phyloP scores from a whole-genome alignment of 306 rosid species.

The Medicago arabica region DNA sequence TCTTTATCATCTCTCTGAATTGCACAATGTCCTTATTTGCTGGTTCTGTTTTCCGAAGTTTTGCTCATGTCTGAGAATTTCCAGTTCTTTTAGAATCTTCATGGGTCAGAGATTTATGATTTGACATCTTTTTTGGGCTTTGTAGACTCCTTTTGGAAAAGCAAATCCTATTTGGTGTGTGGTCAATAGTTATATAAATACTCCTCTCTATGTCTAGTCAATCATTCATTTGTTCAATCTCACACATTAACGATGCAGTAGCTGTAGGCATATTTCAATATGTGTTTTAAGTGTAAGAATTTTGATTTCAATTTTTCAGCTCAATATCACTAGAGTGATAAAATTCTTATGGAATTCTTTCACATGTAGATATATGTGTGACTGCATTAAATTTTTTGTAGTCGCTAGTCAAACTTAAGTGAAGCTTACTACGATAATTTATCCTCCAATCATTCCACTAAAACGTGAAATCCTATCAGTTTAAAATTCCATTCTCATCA shows the following conservation, averaged over 20 bases:
- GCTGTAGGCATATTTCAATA: not conserved
- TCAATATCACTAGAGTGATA: not conserved
- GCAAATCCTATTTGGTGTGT: not conserved
- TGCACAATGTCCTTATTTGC: too few relatives aligned
- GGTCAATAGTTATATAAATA: constrained; percentile 5
- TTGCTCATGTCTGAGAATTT: not conserved
- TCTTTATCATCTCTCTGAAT: too few relatives aligned
- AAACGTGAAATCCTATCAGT: not conserved
- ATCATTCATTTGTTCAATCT: constrained; percentile 21
- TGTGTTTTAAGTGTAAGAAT: not conserved
- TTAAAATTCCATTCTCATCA: constrained; percentile 13
- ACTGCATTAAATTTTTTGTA: not conserved
- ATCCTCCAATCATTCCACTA: not conserved
- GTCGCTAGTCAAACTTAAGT: not conserved
- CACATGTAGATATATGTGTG: not conserved
- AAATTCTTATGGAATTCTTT: not conserved
- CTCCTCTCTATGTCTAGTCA: constrained; percentile 1
- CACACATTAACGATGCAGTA: not conserved
- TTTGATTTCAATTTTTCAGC: constrained; percentile 16
- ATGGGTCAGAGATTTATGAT: not conserved
- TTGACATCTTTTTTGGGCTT: constrained; percentile 24
- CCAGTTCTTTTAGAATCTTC: not conserved
- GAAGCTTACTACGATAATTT: constrained; percentile 20
- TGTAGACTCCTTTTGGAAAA: constrained; percentile 17
- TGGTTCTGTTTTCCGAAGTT: not conserved